Percentiles rank a stretch among this genome's conserved stretches.
These are phyloP conservation scores for Kurtzmaniella natalensis DNA, from an alignment of 1,139 yeast genomes.

Conservation along the genomic window DNA sequence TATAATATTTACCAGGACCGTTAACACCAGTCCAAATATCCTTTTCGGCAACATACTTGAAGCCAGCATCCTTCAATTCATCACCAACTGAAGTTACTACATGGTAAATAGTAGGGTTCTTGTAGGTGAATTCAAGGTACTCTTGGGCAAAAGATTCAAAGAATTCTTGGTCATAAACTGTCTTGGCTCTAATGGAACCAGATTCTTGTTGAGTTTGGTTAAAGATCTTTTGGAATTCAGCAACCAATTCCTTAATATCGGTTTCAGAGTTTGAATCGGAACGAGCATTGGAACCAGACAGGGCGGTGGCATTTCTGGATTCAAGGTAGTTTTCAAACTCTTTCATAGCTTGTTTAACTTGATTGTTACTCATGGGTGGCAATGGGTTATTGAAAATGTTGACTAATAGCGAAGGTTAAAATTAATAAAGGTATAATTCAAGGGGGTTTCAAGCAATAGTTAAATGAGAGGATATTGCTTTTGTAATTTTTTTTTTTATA, in stretches of 20 bases:
- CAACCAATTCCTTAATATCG: too few species aligned
- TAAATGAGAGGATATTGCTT: too few species aligned
- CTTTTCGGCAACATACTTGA: conserved; percentile 49
- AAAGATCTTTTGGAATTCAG: too few species aligned
- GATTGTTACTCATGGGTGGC: too few species aligned
- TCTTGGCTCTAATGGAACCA: neutral
- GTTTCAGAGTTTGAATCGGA: neutral
- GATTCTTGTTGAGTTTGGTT: neutral
- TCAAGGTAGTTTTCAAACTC: too few species aligned
- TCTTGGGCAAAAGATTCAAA: conserved; percentile 31
- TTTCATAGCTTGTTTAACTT: too few species aligned
- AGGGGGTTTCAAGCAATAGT: too few species aligned
- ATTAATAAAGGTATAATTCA: too few species aligned
- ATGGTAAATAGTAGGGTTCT: conserved; percentile 61
- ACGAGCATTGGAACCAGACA: neutral
- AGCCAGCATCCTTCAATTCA: conserved; percentile 46
- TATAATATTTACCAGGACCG: conserved; percentile 47
- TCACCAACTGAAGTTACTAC: conserved; percentile 44
- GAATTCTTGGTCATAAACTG: neutral
- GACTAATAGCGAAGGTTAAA: too few species aligned
- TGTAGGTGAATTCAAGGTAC: conserved; percentile 55
- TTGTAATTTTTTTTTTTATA: too few species aligned
- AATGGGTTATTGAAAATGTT: too few species aligned
- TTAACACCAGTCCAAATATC: conserved; percentile 34
- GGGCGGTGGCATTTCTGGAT: too few species aligned